Evolutionary conservation across 2,329 filamentous ascomycete genomes (phyloP).

Genomic region (Cucurbitaria berberidis): DNA sequence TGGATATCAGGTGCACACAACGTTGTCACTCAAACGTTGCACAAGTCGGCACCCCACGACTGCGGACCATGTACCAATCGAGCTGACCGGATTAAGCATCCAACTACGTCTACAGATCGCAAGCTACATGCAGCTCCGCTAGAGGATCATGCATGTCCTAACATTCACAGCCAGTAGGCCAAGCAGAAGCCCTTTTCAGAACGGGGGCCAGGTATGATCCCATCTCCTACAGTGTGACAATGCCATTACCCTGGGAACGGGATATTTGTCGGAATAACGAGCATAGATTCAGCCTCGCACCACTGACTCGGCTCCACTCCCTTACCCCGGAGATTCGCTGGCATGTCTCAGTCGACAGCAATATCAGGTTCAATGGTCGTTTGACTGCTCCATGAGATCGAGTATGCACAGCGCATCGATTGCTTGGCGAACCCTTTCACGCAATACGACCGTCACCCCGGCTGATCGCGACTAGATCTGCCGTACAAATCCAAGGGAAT

Average conservation of each 20-base stretch:
- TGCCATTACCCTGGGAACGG: slow-evolving; percentile 3
- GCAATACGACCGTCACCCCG: not conserved
- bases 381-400: not conserved
- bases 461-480: not conserved
- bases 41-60: slow-evolving; percentile 9
- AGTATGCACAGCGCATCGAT: not conserved
- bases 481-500: not conserved
- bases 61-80: not conserved
- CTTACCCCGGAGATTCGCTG: slow-evolving; percentile 13
- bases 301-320: slow-evolving; percentile 2
- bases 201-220: not conserved
- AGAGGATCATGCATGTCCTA: not conserved
- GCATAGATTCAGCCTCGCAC: not conserved
- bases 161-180: not conserved
- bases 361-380: not conserved
- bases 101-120: not conserved
- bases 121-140: not conserved
- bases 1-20: slow-evolving; percentile 9
- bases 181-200: not conserved
- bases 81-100: not conserved
- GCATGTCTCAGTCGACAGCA: slow-evolving; percentile 21
- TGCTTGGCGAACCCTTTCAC: not conserved
- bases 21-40: slow-evolving; percentile 9
- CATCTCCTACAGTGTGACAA: not conserved
- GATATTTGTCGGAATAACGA: slow-evolving; percentile 7